Evolutionary conservation across 1,139 yeast genomes (phyloP).

Genomic region (Zygosaccharomyces sapae): DNA sequence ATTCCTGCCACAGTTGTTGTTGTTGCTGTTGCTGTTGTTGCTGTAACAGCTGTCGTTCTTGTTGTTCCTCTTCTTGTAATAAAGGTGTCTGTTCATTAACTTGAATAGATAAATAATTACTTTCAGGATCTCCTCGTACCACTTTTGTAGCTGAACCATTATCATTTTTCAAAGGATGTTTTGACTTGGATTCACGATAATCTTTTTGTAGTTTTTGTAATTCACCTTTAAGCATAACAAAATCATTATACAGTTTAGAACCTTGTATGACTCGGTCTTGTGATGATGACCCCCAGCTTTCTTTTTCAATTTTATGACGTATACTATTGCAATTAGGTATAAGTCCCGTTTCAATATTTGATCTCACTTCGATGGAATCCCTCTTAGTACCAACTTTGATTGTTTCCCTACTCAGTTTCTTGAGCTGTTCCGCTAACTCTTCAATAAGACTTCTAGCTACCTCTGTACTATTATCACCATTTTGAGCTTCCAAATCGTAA

Average conservation of each 20-base stretch:
- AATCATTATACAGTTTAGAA: slow-evolving; percentile 43
- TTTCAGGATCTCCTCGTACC: slow-evolving; percentile 13
- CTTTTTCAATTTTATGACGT: slow-evolving; percentile 27
- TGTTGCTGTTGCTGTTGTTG: slow-evolving; percentile 35
- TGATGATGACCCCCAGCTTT: slow-evolving; percentile 32
- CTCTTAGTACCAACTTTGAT: slow-evolving; percentile 53
- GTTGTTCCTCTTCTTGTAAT: slow-evolving; percentile 25
- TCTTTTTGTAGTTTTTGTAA: slow-evolving; percentile 40
- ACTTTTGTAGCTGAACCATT: slow-evolving; percentile 7
- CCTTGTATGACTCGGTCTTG: slow-evolving; percentile 35
- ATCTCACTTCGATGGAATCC: slow-evolving; percentile 45
- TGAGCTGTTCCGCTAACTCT: slow-evolving; percentile 44
- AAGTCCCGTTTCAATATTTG: slow-evolving; percentile 38
- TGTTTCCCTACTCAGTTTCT: slow-evolving; percentile 49
- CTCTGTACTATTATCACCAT: slow-evolving; percentile 23
- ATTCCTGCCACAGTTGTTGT: slow-evolving; percentile 37
- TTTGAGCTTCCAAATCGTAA: slow-evolving; percentile 59
- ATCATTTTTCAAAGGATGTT: slow-evolving; percentile 32
- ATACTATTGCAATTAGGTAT: slow-evolving; percentile 27
- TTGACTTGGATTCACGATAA: slow-evolving; percentile 39
- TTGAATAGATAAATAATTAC: slow-evolving; percentile 36
- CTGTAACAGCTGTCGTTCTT: slow-evolving; percentile 24
- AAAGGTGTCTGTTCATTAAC: slow-evolving; percentile 42
- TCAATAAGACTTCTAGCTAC: slow-evolving; percentile 32
- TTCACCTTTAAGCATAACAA: slow-evolving; percentile 40